Evolutionary conservation across 352 stramenopile genomes (phyloP).

Genomic region (Aphanomyces astaci): DNA sequence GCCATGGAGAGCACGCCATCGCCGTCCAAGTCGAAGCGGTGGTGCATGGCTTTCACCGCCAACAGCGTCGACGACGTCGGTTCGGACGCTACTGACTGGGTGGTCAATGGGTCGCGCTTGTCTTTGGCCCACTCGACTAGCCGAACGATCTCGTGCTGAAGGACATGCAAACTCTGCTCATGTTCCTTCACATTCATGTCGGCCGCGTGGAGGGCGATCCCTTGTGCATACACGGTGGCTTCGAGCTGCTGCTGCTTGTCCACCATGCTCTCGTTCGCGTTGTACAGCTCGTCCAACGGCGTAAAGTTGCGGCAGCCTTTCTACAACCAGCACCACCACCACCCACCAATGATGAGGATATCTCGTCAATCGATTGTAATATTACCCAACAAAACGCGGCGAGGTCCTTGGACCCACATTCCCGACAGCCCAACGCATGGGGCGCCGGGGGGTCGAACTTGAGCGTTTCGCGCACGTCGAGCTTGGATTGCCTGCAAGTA

Average conservation of each 20-base stretch:
- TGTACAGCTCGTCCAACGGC: constrained; percentile 13
- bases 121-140: not conserved
- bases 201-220: not conserved
- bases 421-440: constrained; percentile 13
- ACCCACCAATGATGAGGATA: too few relatives aligned
- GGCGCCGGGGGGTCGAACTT: not conserved
- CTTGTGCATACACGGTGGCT: constrained; percentile 4
- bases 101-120: not conserved
- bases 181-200: constrained; percentile 16
- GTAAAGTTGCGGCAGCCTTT: constrained; percentile 24
- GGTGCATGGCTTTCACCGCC: constrained; percentile 3
- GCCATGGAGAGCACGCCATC: constrained; percentile 7
- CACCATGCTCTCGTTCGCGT: not conserved
- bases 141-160: constrained; percentile 6
- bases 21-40: constrained; percentile 16
- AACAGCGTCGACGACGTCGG: not conserved
- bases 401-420: constrained; percentile 22
- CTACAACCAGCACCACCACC: not conserved
- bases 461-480: not conserved
- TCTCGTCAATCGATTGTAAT: too few relatives aligned
- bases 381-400: constrained; percentile 23
- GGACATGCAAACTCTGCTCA: not conserved
- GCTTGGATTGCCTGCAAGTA: constrained; percentile 13
- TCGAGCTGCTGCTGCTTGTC: not conserved
- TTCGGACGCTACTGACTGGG: not conserved